Conservation (phyloP, 2,329 filamentous ascomycete species). For the Monilinia vaccinii-corymbosi region DNA sequence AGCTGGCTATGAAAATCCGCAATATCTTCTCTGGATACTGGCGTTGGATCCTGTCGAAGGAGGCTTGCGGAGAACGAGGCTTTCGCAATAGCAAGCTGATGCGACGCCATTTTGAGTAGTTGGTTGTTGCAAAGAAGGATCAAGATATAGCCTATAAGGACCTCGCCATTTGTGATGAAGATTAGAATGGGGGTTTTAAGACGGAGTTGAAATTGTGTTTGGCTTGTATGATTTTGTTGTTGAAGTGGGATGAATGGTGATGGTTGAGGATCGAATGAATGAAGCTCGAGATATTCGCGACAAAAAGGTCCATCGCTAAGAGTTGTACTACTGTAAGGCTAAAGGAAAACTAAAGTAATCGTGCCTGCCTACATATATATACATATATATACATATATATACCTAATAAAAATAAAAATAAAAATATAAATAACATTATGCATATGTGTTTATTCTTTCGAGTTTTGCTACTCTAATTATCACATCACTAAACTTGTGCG, state of each 20-base stretch:
- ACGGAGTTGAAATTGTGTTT: neutral
- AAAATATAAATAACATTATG: neutral
- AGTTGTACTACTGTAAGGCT: no score
- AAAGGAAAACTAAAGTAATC: neutral
- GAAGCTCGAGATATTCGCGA: neutral
- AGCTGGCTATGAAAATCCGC: conserved; percentile 59
- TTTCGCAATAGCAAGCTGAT: conserved; percentile 68
- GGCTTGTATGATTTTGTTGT: neutral
- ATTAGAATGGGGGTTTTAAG: neutral
- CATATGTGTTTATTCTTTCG: neutral
- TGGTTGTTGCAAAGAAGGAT: neutral
- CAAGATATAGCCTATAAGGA: neutral
- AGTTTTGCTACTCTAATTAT: no score
- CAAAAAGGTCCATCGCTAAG: neutral
- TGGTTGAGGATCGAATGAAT: neutral
- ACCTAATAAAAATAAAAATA: neutral
- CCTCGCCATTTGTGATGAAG: neutral
- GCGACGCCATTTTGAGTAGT: conserved; percentile 47
- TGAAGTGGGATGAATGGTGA: neutral
- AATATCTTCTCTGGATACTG: conserved; percentile 60
- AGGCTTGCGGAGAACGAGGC: conserved; percentile 67
- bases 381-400: no score
- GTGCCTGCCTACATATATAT: neutral
- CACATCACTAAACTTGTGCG: no score
- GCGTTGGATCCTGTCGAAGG: conserved; percentile 63